Conservation (phyloP, 2,329 filamentous ascomycete species). For the Sporothrix mexicana region DNA sequence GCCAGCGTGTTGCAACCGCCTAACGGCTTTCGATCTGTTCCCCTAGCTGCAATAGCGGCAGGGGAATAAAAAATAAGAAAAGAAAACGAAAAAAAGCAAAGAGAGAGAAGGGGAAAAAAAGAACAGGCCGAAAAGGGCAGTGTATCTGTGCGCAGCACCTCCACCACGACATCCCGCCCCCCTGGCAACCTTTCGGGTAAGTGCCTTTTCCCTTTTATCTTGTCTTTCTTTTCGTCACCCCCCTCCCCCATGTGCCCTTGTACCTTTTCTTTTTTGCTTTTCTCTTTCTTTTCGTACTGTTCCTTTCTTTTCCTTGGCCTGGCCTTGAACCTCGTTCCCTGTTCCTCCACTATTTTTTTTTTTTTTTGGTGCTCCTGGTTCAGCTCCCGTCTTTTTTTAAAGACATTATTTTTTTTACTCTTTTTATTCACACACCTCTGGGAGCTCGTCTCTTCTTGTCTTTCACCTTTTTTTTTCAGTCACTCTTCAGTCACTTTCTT, state of each 20-base stretch:
- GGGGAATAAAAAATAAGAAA: slow-evolving; percentile 17
- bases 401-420: neutral
- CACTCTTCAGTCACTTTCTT: slow-evolving; percentile 6
- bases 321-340: slow-evolving; percentile 25
- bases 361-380: neutral
- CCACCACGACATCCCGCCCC: slow-evolving; percentile 32
- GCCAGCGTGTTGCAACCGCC: slow-evolving; percentile 33
- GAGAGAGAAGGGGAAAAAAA: slow-evolving; percentile 18
- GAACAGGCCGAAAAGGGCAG: slow-evolving; percentile 22
- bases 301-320: neutral
- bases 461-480: slow-evolving; percentile 27
- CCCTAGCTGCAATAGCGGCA: slow-evolving; percentile 30
- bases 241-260: neutral
- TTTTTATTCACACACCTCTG: neutral
- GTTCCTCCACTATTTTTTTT: slow-evolving; percentile 19
- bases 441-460: slow-evolving; percentile 5
- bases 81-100: slow-evolving; percentile 19
- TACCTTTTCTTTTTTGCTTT: neutral
- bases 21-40: slow-evolving; percentile 36
- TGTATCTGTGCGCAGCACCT: slow-evolving; percentile 36
- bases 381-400: neutral
- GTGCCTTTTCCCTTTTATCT: slow-evolving; percentile 29
- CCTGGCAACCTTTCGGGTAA: slow-evolving; percentile 34
- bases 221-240: slow-evolving; percentile 3
- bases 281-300: slow-evolving; percentile 13